Base-by-base conservation (phyloP, 2,329 filamentous ascomycete genomes). In the Ophiostoma tasmaniense region DNA sequence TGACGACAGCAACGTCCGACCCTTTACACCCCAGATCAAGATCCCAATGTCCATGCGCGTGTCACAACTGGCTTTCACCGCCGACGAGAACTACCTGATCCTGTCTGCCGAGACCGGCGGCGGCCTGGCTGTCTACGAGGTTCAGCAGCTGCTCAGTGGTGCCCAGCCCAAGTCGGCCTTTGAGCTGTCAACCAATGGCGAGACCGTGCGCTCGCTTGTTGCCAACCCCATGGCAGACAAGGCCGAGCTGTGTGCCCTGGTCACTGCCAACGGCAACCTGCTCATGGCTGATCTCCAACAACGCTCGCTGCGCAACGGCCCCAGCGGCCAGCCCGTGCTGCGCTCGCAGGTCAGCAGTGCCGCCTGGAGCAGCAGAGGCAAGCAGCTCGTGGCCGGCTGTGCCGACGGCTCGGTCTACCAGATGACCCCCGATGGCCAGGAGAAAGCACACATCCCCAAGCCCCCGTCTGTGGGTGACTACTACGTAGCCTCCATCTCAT, bases 361-460 rank as follows among this genome's bases (percentile, higher is more conserved):
- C 6, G 89, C 91, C 69, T 99, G 96, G 95, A 99, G 95, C 77
- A 90, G 87, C 71, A 92, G 89, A 76, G 95, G 95, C 64, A 99
- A 97, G 77, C 94, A 98, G 76, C 82, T 99, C 61, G 89, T 96
- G 62, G 93, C 92, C 73, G 95, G 96, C 20, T 82, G 95, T 73
- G 88, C 84, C 7, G 87, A 97, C 78, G 95, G 95, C 70, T 89
- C 88, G 14, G 88, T 90, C 67, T 85, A 86, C 69, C 93, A 97
- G 77, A 89, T 98, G 85, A 92, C 91, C 8, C 91, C 90, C 0
- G 87, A 92, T 74, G 94, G 94, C 64, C 85, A 85, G 55, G 83
- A 86, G 35, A 95, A 94, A 79, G 93, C 85, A 45, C 84, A 89
- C 67, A 91, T 99, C 64, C 92, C 93, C 30, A 87, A 87, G 70